These are phyloP conservation scores for Graphilbum sp. DNA, from an alignment of 2,329 filamentous ascomycete genomes.

Conservation along the genomic window DNA sequence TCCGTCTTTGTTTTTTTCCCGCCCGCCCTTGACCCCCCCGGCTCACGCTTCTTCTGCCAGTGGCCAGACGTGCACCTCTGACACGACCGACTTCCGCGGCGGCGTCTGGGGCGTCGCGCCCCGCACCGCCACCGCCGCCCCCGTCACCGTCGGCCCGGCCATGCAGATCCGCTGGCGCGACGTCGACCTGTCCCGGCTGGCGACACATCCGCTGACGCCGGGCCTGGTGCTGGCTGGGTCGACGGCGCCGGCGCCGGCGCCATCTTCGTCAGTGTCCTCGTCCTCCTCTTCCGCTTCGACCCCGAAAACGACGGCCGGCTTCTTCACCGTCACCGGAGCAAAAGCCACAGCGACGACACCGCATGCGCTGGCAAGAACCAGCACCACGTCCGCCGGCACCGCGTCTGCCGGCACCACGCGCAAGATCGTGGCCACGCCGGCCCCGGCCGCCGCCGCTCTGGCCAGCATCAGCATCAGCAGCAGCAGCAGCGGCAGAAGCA, in stretches of 20 bases:
- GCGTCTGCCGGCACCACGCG: too few relatives aligned
- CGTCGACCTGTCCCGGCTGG: conserved; percentile 16
- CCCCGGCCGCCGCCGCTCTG: too few relatives aligned
- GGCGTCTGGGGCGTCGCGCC: conserved; percentile 20
- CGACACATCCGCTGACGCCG: conserved; percentile 21
- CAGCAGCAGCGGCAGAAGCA: too few relatives aligned
- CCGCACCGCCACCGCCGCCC: conserved; percentile 6
- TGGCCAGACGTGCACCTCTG: conserved; percentile 22
- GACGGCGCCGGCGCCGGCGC: neutral
- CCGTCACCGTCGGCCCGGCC: conserved; percentile 19
- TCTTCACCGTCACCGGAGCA: too few relatives aligned
- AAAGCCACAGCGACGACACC: neutral
- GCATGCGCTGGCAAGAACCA: neutral
- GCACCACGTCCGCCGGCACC: neutral
- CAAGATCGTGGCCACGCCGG: too few relatives aligned
- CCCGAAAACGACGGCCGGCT: too few relatives aligned
- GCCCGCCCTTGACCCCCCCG: neutral
- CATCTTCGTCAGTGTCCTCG: too few relatives aligned
- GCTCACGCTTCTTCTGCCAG: too few relatives aligned
- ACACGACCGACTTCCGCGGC: conserved; percentile 22
- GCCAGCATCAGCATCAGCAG: too few relatives aligned
- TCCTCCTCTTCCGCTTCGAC: too few relatives aligned
- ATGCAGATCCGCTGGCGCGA: conserved; percentile 22
- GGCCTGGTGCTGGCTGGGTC: conserved; percentile 12
- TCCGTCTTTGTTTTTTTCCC: neutral